Conservation (phyloP, 2,329 filamentous ascomycete species). For the Cladosporium velox region DNA sequence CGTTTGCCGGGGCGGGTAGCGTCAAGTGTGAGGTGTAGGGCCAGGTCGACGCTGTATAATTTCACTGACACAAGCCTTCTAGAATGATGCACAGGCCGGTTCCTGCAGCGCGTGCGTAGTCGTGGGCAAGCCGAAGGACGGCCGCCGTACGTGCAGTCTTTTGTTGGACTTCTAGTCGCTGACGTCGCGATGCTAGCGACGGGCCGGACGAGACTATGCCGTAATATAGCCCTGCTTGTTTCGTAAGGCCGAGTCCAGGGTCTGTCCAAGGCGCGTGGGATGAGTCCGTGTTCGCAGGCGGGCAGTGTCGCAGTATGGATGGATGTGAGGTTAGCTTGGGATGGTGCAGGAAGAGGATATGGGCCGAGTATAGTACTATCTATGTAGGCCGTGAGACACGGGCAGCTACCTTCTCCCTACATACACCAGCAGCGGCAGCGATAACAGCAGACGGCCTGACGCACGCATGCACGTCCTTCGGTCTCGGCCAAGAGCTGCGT, state of each 20-base stretch:
- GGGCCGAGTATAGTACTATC: not conserved
- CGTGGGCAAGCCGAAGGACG: slow-evolving; percentile 19
- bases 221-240: slow-evolving; percentile 5
- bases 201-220: slow-evolving; percentile 12
- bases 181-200: slow-evolving; percentile 15
- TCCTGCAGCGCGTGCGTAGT: slow-evolving; percentile 19
- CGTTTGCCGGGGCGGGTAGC: slow-evolving; percentile 16
- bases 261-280: slow-evolving; percentile 14
- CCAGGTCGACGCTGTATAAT: not conserved
- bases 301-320: not conserved
- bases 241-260: slow-evolving; percentile 13
- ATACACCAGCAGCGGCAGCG: not conserved
- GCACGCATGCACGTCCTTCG: slow-evolving; percentile 1
- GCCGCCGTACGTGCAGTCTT: slow-evolving; percentile 8
- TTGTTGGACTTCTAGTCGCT: slow-evolving; percentile 12
- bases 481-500: slow-evolving; percentile 2
- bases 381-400: not conserved
- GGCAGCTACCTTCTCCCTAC: not conserved
- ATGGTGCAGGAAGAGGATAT: not conserved
- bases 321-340: not conserved
- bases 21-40: not conserved
- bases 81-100: slow-evolving; percentile 21
- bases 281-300: slow-evolving; percentile 6
- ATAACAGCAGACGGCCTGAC: slow-evolving; percentile 10
- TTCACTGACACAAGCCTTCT: slow-evolving; percentile 13